Percentiles rank a stretch among this genome's conserved stretches.
These are phyloP conservation scores for Tolypocladium guangdongense DNA, from an alignment of 2,329 filamentous ascomycete genomes.

Conservation along the genomic window DNA sequence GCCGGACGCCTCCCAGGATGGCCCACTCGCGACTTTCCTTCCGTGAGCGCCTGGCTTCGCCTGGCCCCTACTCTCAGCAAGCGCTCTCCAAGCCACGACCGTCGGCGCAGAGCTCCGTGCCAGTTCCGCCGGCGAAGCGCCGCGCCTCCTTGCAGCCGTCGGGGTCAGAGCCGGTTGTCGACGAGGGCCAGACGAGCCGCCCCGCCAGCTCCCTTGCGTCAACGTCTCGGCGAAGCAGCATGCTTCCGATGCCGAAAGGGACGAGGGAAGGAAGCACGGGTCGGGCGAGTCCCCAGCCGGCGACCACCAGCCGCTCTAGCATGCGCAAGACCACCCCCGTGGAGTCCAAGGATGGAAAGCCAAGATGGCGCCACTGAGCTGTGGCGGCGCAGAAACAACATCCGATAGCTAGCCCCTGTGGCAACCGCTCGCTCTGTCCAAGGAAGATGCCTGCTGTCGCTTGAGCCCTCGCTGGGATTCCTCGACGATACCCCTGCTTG, in stretches of 20 bases:
- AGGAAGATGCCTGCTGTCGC: neutral
- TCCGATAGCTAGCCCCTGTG: neutral
- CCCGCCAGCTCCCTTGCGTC: constrained; percentile 47
- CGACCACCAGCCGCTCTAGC: constrained; percentile 32
- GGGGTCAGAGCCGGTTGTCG: constrained; percentile 18
- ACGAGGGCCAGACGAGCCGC: constrained; percentile 25
- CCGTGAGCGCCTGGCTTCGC: constrained; percentile 17
- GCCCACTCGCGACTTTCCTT: constrained; percentile 27
- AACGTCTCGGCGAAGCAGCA: constrained; percentile 36
- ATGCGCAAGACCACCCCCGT: constrained; percentile 27
- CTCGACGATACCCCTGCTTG: neutral
- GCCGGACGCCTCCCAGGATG: constrained; percentile 35
- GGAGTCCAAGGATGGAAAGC: constrained; percentile 31
- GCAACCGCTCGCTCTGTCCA: neutral
- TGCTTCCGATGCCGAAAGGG: constrained; percentile 38
- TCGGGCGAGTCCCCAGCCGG: constrained; percentile 35
- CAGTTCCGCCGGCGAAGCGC: constrained; percentile 32
- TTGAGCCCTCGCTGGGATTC: neutral
- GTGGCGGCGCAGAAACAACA: neutral
- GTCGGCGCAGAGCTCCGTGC: constrained; percentile 26
- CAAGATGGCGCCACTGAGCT: constrained; percentile 35
- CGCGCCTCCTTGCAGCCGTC: constrained; percentile 44
- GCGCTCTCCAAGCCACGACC: constrained; percentile 33
- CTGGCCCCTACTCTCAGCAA: constrained; percentile 37
- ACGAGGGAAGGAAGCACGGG: constrained; percentile 27